Evolutionary conservation across 495 filamentous ascomycete species (phyloP), one percentile per base, ranked within the genome.

Genomic region (Thermochaetoides thermophila): DNA sequence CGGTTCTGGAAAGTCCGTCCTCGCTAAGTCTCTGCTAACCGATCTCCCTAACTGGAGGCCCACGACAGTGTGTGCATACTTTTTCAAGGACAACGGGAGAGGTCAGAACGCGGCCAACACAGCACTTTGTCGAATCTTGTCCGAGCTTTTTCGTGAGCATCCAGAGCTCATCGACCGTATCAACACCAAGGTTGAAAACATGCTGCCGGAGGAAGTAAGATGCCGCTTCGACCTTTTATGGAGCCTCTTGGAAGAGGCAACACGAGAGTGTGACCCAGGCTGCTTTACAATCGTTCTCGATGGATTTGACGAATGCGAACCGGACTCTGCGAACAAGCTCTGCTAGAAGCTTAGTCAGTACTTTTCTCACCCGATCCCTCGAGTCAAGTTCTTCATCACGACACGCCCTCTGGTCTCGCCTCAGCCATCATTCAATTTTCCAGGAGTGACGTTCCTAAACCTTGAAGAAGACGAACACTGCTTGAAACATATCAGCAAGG

Each of bases 11-110:
- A 46, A 46, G 26, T 46, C 43, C 3, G 43, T 46, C 7, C 19
- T 46, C 6, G 27, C 43, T 4, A 46, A 46, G 29, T 27, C 39
- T 5, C 27, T 46, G 26, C 27, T 46, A 26, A 37, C 29, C 1
- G 33, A 39, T 14, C 29, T 46, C 12, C 43, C 38, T 1, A 38
- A 34, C 4, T 23, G 32, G 35, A 22, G 32, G 15, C 1, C 13
- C 11, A 46, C 43, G 1, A 17, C 28, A 0, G 39, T 42, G 0
- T 46, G 43, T 14, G 24, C 39, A 5, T 46, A 42, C 17, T 46
- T 46, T 36, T 46, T 46, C 39, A 42, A 39, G 33, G 39, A 46
- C 26, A 41, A 45, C 19, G 43, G 34, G 7, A 32, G 29, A 13
- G 39, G 39, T 2, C 43, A 46, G 23, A 46, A 42, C 22, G 29